Base-by-base conservation (phyloP, 2,329 filamentous ascomycete species). In the Neodidymelliopsis sp. region DNA sequence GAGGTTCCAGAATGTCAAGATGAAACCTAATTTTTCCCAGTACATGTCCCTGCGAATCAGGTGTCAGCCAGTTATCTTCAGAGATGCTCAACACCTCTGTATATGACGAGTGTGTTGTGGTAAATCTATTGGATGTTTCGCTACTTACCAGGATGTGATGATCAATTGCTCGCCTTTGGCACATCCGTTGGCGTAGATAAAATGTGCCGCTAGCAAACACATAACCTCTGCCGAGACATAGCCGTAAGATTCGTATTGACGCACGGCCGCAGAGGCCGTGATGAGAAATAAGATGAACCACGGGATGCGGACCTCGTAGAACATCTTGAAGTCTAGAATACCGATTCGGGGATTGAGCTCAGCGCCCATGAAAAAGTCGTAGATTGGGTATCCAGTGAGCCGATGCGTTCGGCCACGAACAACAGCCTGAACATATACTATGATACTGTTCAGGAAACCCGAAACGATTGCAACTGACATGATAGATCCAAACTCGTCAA, bases 1-100 rank as follows among this genome's bases (percentile, higher is more conserved):
- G 69, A 96, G 79, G 75, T 96, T 96, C 91, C 91, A 96, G 84
- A 96, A 96, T 73, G 93, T 94, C 59, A 96, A 83, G 90, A 96
- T 96, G 79, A 96, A 96, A 35, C 91, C 91, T 85, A 89, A 91
- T 77, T 96, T 96, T 80, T 96, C 91, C 65, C 90, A 92, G 79
- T 94, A 95, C 87, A 96, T 95, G 66, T 96, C 91, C 87, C 82
- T 84, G 10, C 15, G 6, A 10, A n/a, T 12, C 16, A 30, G 28
- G 34, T 12, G 15, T 51, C 15, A 42, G 51, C 33, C 8, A 27
- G 11, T 4, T 10, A 9, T 36, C 5, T 20, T 27, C 9, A 11
- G 31, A 27, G 22, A 18, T 27, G 7, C 12, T 27, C 7, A 27
- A 27, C 12, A 12, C 7, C n/a, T n/a, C n/a, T n/a, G n/a, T n/a